These are phyloP conservation scores for Brasilioporus rufonigricans DNA, from an alignment of 768 basidiomycete genomes.

Conservation along the genomic window DNA sequence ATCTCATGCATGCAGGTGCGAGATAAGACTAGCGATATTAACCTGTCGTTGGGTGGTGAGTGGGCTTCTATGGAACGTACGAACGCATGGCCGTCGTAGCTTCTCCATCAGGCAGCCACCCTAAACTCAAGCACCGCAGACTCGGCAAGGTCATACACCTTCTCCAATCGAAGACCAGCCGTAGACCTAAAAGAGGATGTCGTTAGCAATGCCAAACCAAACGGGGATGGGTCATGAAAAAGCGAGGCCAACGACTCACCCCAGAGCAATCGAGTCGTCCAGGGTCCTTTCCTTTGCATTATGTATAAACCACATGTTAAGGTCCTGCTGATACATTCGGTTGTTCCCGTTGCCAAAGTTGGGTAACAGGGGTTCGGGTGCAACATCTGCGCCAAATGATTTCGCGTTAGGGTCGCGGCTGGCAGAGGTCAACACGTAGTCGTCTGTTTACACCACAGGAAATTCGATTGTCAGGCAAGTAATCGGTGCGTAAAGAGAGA, in stretches of 20 bases:
- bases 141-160: slow-evolving; percentile 28
- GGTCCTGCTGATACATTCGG: slow-evolving; percentile 42
- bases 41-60: neutral
- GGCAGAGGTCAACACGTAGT: slow-evolving; percentile 19
- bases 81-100: neutral
- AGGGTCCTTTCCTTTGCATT: slow-evolving; percentile 45
- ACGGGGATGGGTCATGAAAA: neutral
- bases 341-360: slow-evolving; percentile 45
- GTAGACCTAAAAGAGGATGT: slow-evolving; percentile 6
- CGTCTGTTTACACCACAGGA: slow-evolving; percentile 11
- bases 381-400: slow-evolving; percentile 23
- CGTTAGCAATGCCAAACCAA: neutral
- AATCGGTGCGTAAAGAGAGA: no score
- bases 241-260: slow-evolving; percentile 9
- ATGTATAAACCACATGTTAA: slow-evolving; percentile 43
- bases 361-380: slow-evolving; percentile 45
- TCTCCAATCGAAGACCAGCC: slow-evolving; percentile 22
- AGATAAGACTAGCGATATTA: neutral
- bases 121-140: slow-evolving; percentile 26
- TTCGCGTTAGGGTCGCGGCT: slow-evolving; percentile 3
- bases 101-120: slow-evolving; percentile 8
- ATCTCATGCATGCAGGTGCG: neutral
- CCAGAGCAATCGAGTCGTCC: slow-evolving; percentile 38
- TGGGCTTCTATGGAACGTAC: neutral
- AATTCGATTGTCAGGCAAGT: neutral